Conservation (phyloP, 352 stramenopile genomes). For the Phytophthora citrophthora region DNA sequence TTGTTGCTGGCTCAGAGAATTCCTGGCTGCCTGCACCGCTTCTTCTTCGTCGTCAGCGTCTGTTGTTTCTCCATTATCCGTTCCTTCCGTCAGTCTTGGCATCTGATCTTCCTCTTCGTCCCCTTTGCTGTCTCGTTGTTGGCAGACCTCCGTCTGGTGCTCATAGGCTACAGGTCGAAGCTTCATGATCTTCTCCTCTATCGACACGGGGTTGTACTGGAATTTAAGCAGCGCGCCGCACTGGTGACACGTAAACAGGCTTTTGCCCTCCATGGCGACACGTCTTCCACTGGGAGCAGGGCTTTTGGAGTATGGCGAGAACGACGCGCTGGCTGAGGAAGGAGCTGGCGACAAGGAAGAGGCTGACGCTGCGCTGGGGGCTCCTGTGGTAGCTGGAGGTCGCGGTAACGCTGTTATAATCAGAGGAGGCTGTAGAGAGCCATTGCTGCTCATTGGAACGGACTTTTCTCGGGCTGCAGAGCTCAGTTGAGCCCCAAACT, state of each 20-base stretch:
- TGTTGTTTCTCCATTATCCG: slow-evolving; percentile 31
- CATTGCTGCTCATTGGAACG: slow-evolving; percentile 34
- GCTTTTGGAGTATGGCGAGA: slow-evolving; percentile 37
- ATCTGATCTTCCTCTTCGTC: slow-evolving; percentile 35
- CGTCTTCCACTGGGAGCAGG: slow-evolving; percentile 24
- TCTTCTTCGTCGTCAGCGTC: slow-evolving; percentile 47
- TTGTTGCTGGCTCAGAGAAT: slow-evolving; percentile 33
- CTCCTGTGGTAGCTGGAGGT: slow-evolving; percentile 26
- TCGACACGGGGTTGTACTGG: slow-evolving; percentile 58
- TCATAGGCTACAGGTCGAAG: slow-evolving; percentile 54
- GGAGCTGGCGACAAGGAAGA: slow-evolving; percentile 20
- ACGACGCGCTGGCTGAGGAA: slow-evolving; percentile 28
- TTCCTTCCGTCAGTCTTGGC: slow-evolving; percentile 38
- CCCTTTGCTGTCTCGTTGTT: slow-evolving; percentile 27
- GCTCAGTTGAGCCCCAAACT: background rate
- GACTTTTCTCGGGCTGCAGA: slow-evolving; percentile 14
- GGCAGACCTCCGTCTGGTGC: slow-evolving; percentile 24
- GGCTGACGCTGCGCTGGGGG: background rate
- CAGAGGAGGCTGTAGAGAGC: slow-evolving; percentile 27
- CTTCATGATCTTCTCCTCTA: slow-evolving; percentile 70
- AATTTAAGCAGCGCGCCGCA: slow-evolving; percentile 81
- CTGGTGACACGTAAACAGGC: slow-evolving; percentile 77
- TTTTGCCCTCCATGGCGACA: slow-evolving; percentile 76
- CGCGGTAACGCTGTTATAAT: slow-evolving; percentile 36
- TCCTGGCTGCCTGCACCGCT: slow-evolving; percentile 19